phyloP scores from a whole-genome alignment of 2,329 filamentous ascomycete species.

The Grosmannia huntii region DNA sequence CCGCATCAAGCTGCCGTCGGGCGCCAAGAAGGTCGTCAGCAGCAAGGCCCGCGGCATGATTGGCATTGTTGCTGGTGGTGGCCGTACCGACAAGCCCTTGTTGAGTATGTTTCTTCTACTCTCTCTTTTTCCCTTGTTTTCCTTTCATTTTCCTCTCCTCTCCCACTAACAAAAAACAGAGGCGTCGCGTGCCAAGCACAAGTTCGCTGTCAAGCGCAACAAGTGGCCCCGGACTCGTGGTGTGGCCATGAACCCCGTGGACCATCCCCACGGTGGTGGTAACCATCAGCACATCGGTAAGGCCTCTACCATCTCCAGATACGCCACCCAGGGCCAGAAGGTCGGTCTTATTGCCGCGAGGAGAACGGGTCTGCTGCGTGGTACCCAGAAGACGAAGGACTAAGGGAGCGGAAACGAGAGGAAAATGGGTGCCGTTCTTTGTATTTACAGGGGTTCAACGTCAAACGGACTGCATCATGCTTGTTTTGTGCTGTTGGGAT shows the following conservation, averaged over 20 bases:
- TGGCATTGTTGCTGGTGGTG: slow-evolving; percentile 97
- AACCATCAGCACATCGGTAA: slow-evolving; percentile 99
- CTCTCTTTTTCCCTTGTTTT: neutral
- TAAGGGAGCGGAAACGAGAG: slow-evolving; percentile 27
- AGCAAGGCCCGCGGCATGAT: slow-evolving; percentile 94
- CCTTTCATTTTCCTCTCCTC: neutral
- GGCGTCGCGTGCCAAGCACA: slow-evolving; percentile 99
- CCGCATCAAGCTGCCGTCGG: slow-evolving; percentile 96
- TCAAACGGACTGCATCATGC: slow-evolving; percentile 43
- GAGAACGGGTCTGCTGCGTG: slow-evolving; percentile 98
- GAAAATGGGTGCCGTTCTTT: slow-evolving; percentile 5
- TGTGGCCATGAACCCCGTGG: slow-evolving; percentile 99
- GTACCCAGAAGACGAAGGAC: slow-evolving; percentile 99
- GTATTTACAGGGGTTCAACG: slow-evolving; percentile 2
- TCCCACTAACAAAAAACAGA: slow-evolving; percentile 38
- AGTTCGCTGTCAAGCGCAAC: slow-evolving; percentile 99
- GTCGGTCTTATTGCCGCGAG: slow-evolving; percentile 99
- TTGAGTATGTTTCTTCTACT: slow-evolving; percentile 50
- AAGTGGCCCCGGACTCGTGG: slow-evolving; percentile 99
- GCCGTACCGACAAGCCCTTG: slow-evolving; percentile 98
- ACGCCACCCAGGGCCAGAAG: slow-evolving; percentile 98
- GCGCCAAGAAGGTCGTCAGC: slow-evolving; percentile 97
- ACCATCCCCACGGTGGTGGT: slow-evolving; percentile 98
- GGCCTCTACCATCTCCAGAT: slow-evolving; percentile 97
- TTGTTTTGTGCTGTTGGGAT: slow-evolving; percentile 22